phyloP scores from a whole-genome alignment of 2,329 filamentous ascomycete genomes.

The Epichloe coenophiala region DNA sequence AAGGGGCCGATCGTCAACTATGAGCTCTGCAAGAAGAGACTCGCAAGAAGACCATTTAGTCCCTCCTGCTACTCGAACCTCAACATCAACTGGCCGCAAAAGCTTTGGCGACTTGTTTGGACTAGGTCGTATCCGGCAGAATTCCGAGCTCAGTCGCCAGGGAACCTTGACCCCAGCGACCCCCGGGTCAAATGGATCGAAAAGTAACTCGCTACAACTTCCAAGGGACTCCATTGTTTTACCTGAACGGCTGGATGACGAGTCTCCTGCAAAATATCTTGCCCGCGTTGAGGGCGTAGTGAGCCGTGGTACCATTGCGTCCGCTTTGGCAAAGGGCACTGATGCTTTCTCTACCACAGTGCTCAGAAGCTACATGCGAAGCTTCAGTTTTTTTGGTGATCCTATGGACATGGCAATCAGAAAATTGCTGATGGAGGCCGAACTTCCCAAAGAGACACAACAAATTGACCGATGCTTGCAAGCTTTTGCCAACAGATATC shows the following conservation, averaged over 20 bases:
- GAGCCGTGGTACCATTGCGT: slow-evolving; percentile 70
- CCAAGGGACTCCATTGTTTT: slow-evolving; percentile 57
- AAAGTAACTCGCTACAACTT: slow-evolving; percentile 71
- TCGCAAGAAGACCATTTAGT: slow-evolving; percentile 58
- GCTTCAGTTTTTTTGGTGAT: slow-evolving; percentile 97
- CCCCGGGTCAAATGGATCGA: slow-evolving; percentile 58
- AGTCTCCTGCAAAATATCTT: slow-evolving; percentile 82
- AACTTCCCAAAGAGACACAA: slow-evolving; percentile 92
- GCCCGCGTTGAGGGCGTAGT: slow-evolving; percentile 69
- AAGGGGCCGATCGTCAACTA: slow-evolving; percentile 74
- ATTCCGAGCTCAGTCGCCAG: slow-evolving; percentile 59
- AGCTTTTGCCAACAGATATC: slow-evolving; percentile 89
- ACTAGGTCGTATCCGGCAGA: slow-evolving; percentile 65
- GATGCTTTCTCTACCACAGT: slow-evolving; percentile 76
- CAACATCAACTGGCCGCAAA: slow-evolving; percentile 79
- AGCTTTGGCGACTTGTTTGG: slow-evolving; percentile 86
- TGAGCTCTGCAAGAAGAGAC: slow-evolving; percentile 66
- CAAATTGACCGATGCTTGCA: slow-evolving; percentile 93
- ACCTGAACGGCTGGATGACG: slow-evolving; percentile 71
- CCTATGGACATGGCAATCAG: slow-evolving; percentile 96
- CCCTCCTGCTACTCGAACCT: slow-evolving; percentile 58
- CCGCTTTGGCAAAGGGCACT: slow-evolving; percentile 70
- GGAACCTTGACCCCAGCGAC: slow-evolving; percentile 56
- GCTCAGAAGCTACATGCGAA: slow-evolving; percentile 86
- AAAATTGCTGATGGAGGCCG: slow-evolving; percentile 91